A percentile compares a stretch with the other conserved stretches of the same genome.
Evolutionary conservation across 768 basidiomycete species (phyloP).

Genomic region (Cystobasidiopsis lactophilus): DNA sequence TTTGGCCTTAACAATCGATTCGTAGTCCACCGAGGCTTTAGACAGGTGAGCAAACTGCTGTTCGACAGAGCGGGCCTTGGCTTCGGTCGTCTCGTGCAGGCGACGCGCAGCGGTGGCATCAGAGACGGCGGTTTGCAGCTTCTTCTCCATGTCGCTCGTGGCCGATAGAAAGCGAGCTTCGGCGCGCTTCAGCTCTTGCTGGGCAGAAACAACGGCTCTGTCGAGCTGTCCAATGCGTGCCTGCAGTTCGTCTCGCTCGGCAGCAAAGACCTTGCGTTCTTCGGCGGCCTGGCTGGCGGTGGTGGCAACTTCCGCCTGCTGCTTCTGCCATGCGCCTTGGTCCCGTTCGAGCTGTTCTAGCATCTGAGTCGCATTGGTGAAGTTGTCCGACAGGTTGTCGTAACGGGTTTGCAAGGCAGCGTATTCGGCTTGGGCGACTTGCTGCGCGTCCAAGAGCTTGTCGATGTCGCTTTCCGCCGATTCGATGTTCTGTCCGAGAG

Average conservation of each 20-base stretch:
- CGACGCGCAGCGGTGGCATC: neutral
- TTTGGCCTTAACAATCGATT: slow-evolving; percentile 50
- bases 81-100: slow-evolving; percentile 31
- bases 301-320: slow-evolving; percentile 44
- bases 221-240: slow-evolving; percentile 26
- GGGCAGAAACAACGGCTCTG: slow-evolving; percentile 29
- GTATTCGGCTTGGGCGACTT: slow-evolving; percentile 11
- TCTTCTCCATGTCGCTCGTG: slow-evolving; percentile 2
- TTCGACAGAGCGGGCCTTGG: slow-evolving; percentile 45
- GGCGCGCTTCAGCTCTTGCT: neutral
- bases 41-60: slow-evolving; percentile 56
- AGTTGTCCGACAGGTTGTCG: slow-evolving; percentile 33
- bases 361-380: slow-evolving; percentile 57
- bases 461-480: slow-evolving; percentile 56
- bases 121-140: slow-evolving; percentile 7
- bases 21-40: slow-evolving; percentile 54
- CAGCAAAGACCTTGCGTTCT: neutral
- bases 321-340: slow-evolving; percentile 47
- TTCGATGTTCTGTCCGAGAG: slow-evolving; percentile 32
- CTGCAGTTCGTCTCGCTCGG: neutral
- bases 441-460: slow-evolving; percentile 61
- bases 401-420: slow-evolving; percentile 10
- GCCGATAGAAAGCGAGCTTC: slow-evolving; percentile 2
- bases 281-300: slow-evolving; percentile 29
- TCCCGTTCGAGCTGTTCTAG: slow-evolving; percentile 40